A percentile compares a stretch with the other conserved stretches of the same genome.
Conservation (phyloP, 148 eudicot genomes). For the Polygonum aviculare region DNA sequence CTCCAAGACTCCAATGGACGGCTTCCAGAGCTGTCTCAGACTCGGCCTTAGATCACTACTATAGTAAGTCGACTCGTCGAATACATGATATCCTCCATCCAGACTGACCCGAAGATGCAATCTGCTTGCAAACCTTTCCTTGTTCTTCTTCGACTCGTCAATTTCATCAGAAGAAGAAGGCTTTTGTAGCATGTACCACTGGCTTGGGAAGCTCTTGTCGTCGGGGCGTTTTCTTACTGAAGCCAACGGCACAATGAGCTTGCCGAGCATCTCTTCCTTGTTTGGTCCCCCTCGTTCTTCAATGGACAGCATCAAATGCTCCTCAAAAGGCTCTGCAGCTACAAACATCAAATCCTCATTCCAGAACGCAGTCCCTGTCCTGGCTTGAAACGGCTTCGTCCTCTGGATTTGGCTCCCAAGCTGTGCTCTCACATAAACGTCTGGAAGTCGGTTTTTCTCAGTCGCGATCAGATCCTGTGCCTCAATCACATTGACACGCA, state of each 20-base stretch:
- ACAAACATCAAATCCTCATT: constrained; percentile 87
- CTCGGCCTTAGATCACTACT: constrained; percentile 86
- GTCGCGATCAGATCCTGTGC: constrained; percentile 53
- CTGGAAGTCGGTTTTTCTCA: constrained; percentile 50
- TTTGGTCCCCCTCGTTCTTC: constrained; percentile 59
- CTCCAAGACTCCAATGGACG: constrained; percentile 64
- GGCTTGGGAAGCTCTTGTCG: constrained; percentile 42
- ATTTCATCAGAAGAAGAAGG: constrained; percentile 26
- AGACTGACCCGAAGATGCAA: constrained; percentile 68
- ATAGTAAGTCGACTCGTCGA: constrained; percentile 79
- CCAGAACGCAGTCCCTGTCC: constrained; percentile 54
- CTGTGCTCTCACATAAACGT: constrained; percentile 53
- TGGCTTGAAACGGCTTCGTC: constrained; percentile 53
- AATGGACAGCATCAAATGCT: constrained; percentile 49
- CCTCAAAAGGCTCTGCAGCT: constrained; percentile 91
- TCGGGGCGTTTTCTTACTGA: constrained; percentile 57
- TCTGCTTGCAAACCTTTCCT: constrained; percentile 58
- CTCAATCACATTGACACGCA: constrained; percentile 65
- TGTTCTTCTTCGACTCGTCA: constrained; percentile 33
- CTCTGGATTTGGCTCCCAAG: constrained; percentile 39
- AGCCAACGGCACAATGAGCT: constrained; percentile 42
- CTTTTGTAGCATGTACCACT: constrained; percentile 60
- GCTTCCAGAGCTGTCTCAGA: constrained; percentile 75
- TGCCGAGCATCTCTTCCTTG: constrained; percentile 64
- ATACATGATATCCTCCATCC: constrained; percentile 91